Evolutionary conservation across 306 rosid genomes (phyloP).

Genomic region (Comarum palustre): DNA sequence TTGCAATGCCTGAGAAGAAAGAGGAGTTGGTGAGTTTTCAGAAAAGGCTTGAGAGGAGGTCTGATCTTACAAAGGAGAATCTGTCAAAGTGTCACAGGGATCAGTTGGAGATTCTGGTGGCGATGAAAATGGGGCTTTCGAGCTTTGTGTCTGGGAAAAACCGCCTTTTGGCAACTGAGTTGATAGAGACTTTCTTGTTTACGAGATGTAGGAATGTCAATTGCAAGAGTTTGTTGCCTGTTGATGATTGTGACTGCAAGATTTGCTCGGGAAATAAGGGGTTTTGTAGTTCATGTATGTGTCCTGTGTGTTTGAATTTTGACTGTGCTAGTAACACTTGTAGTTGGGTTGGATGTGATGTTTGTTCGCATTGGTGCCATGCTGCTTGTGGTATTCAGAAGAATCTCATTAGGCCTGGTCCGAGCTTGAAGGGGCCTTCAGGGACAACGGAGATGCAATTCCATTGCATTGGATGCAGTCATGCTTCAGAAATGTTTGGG

Average conservation of each 20-base stretch:
- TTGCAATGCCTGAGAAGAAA: slow-evolving; percentile 62
- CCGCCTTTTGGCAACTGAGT: slow-evolving; percentile 44
- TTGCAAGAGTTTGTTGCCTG: slow-evolving; percentile 74
- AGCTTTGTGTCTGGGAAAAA: slow-evolving; percentile 61
- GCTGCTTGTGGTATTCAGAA: slow-evolving; percentile 86
- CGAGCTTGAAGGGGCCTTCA: slow-evolving; percentile 83
- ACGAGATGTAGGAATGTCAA: slow-evolving; percentile 71
- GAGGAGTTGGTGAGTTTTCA: slow-evolving; percentile 72
- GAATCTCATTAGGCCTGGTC: slow-evolving; percentile 84
- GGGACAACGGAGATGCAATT: slow-evolving; percentile 92
- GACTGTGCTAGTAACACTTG: slow-evolving; percentile 93
- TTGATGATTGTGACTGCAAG: slow-evolving; percentile 97
- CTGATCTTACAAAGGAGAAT: slow-evolving; percentile 76
- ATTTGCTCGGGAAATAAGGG: slow-evolving; percentile 79
- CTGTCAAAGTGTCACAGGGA: slow-evolving; percentile 67
- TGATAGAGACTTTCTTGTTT: slow-evolving; percentile 75
- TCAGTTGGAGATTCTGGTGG: slow-evolving; percentile 66
- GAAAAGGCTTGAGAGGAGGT: slow-evolving; percentile 59
- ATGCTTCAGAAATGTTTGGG: slow-evolving; percentile 95
- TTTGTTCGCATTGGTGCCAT: slow-evolving; percentile 97
- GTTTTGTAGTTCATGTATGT: slow-evolving; percentile 92
- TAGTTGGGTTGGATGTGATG: slow-evolving; percentile 98
- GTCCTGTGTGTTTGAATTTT: slow-evolving; percentile 91
- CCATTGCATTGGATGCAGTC: slow-evolving; percentile 87
- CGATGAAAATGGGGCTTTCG: slow-evolving; percentile 72